These are phyloP conservation scores for Termitomyces sp. DNA, from an alignment of 768 basidiomycete species.

Conservation along the genomic window DNA sequence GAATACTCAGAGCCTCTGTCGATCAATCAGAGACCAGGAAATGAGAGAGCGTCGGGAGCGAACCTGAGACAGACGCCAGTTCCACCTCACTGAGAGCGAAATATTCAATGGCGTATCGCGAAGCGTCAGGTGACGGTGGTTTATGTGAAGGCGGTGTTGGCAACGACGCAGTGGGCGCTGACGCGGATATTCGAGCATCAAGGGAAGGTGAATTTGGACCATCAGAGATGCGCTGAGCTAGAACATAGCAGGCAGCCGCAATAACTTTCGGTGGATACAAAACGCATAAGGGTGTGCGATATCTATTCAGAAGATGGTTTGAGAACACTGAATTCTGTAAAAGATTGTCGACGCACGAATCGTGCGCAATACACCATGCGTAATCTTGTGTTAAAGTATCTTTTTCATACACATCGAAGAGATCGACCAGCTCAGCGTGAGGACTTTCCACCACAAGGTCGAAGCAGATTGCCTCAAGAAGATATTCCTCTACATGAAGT, in stretches of 20 bases:
- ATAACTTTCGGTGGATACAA: constrained; percentile 66
- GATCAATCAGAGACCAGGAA: constrained; percentile 3
- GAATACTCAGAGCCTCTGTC: constrained; percentile 58
- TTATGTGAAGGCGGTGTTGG: constrained; percentile 81
- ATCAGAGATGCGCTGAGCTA: constrained; percentile 70
- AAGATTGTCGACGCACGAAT: constrained; percentile 56
- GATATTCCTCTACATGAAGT: constrained; percentile 69
- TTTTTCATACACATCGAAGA: constrained; percentile 56
- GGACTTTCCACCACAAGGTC: constrained; percentile 79
- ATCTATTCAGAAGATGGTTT: constrained; percentile 38
- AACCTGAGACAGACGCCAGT: constrained; percentile 58
- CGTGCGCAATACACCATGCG: constrained; percentile 84
- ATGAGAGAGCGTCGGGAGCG: constrained; percentile 7
- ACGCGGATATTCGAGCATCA: constrained; percentile 67
- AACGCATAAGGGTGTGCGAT: constrained; percentile 76
- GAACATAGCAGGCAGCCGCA: constrained; percentile 73
- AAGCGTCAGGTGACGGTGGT: constrained; percentile 65
- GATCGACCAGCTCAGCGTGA: constrained; percentile 69
- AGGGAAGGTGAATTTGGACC: constrained; percentile 73
- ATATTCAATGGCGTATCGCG: constrained; percentile 63
- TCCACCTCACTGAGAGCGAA: constrained; percentile 62
- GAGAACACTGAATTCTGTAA: constrained; percentile 5
- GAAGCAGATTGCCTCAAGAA: constrained; percentile 82
- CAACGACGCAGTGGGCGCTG: constrained; percentile 70
- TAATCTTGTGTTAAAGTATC: constrained; percentile 58